A percentile compares a stretch with the other conserved stretches of the same genome.
Evolutionary conservation across 208 protist genomes (phyloP).

Genomic region (Herpetomonas muscarum): DNA sequence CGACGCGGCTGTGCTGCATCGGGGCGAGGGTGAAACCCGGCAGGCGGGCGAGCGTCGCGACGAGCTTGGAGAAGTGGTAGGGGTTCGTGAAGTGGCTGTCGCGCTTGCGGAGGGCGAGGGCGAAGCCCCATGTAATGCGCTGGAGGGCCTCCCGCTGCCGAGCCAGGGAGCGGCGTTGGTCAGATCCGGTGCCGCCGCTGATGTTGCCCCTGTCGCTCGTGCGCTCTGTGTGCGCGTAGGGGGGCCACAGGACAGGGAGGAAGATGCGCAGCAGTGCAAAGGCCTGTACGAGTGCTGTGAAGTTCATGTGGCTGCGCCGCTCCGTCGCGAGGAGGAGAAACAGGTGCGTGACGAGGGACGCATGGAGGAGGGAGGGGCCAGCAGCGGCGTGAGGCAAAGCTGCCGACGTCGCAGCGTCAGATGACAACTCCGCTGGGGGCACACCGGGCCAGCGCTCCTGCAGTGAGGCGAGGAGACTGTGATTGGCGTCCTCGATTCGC

Average conservation of each 20-base stretch:
- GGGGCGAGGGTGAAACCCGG: conserved; percentile 44
- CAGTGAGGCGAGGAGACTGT: conserved; percentile 5
- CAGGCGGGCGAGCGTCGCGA: conserved; percentile 45
- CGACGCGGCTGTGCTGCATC: conserved; percentile 8
- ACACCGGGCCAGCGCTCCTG: conserved; percentile 10
- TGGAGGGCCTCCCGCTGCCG: conserved; percentile 37
- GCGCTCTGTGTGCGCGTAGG: conserved; percentile 13
- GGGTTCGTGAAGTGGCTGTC: conserved; percentile 59
- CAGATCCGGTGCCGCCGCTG: neutral
- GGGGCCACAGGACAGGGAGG: conserved; percentile 40
- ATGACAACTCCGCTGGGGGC: too few relatives aligned
- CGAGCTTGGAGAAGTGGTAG: conserved; percentile 78
- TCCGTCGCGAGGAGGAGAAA: conserved; percentile 23
- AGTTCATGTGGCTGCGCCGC: conserved; percentile 41
- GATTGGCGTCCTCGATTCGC: conserved; percentile 26
- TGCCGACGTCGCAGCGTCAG: too few relatives aligned
- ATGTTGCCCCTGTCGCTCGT: neutral
- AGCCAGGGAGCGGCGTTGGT: conserved; percentile 8
- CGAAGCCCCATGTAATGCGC: conserved; percentile 48
- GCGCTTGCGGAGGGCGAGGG: conserved; percentile 30
- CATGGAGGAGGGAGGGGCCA: too few relatives aligned
- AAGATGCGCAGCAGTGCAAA: conserved; percentile 73
- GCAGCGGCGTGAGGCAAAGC: too few relatives aligned
- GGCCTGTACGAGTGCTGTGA: conserved; percentile 66
- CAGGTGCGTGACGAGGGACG: conserved; percentile 17